These are phyloP conservation scores for Xylariaceae sp. DNA, from an alignment of 2,329 filamentous ascomycete genomes.

Conservation along the genomic window DNA sequence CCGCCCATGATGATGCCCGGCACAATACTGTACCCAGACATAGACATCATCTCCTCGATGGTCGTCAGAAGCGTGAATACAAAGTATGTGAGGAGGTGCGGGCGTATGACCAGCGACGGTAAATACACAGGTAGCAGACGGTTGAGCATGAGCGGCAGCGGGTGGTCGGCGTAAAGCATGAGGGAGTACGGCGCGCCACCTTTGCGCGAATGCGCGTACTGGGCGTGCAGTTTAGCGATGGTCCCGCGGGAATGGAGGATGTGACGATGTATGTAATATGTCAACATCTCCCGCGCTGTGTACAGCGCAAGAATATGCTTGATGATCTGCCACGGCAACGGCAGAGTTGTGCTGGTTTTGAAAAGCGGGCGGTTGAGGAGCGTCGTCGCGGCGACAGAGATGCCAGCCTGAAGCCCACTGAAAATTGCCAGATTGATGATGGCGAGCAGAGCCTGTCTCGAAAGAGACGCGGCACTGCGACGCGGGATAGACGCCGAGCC, in stretches of 20 bases:
- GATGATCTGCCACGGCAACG: conserved; percentile 59
- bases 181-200: conserved; percentile 65
- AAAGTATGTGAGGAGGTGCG: conserved; percentile 76
- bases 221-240: conserved; percentile 50
- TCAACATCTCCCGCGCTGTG: conserved; percentile 60
- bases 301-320: conserved; percentile 55
- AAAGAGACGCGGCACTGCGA: conserved; percentile 45
- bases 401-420: conserved; percentile 50
- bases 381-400: conserved; percentile 46
- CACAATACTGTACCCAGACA: conserved; percentile 69
- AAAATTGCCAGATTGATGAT: conserved; percentile 53
- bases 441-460: conserved; percentile 48
- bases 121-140: conserved; percentile 70
- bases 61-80: conserved; percentile 67
- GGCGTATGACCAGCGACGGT: conserved; percentile 67
- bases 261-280: conserved; percentile 77
- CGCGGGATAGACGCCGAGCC: conserved; percentile 58
- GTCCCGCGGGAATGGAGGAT: conserved; percentile 62
- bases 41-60: conserved; percentile 69
- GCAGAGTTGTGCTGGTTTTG: conserved; percentile 54
- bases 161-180: conserved; percentile 71
- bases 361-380: conserved; percentile 51
- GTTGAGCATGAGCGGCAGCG: conserved; percentile 65
- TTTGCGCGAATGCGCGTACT: conserved; percentile 57
- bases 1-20: conserved; percentile 61